Conservation (phyloP, 2,329 filamentous ascomycete genomes). For the Diaporthe sp. region DNA sequence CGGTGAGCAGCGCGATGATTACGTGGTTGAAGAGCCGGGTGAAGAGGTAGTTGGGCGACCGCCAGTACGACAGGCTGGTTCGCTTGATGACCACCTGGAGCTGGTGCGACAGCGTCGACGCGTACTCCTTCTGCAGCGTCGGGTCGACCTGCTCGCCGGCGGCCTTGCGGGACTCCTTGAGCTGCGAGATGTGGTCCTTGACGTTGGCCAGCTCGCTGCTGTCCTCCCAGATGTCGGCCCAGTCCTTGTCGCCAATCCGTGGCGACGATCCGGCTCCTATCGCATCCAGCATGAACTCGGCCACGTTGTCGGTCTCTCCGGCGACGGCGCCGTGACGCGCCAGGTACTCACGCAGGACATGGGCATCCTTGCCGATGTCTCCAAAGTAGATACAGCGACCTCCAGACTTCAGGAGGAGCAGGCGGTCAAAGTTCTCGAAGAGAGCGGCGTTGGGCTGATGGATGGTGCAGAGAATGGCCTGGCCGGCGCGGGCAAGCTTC, state of each 20-base stretch:
- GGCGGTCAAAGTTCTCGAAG: slow-evolving; percentile 89
- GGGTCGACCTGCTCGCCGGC: slow-evolving; percentile 59
- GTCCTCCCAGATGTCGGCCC: slow-evolving; percentile 84
- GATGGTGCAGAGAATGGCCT: slow-evolving; percentile 91
- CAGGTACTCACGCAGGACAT: slow-evolving; percentile 76
- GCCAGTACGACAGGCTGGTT: slow-evolving; percentile 85
- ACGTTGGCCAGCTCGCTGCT: slow-evolving; percentile 77
- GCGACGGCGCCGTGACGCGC: slow-evolving; percentile 72
- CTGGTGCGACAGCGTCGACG: slow-evolving; percentile 84
- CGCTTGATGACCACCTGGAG: slow-evolving; percentile 80
- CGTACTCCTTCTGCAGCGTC: slow-evolving; percentile 80
- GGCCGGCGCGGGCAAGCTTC: slow-evolving; percentile 82
- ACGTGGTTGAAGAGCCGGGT: slow-evolving; percentile 89
- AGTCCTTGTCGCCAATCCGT: slow-evolving; percentile 81
- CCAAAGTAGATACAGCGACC: slow-evolving; percentile 90
- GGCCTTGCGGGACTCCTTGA: slow-evolving; percentile 72
- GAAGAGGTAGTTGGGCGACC: slow-evolving; percentile 90
- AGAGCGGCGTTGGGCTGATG: slow-evolving; percentile 90
- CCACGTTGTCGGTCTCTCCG: slow-evolving; percentile 68
- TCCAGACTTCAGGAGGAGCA: slow-evolving; percentile 83
- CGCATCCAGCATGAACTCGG: slow-evolving; percentile 89
- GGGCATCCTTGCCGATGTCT: slow-evolving; percentile 82
- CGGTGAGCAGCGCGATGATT: slow-evolving; percentile 81
- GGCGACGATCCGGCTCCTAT: slow-evolving; percentile 82
- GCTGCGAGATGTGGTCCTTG: slow-evolving; percentile 75